Conservation (phyloP, 2,329 filamentous ascomycete genomes). For the Trichoderma sp. region DNA sequence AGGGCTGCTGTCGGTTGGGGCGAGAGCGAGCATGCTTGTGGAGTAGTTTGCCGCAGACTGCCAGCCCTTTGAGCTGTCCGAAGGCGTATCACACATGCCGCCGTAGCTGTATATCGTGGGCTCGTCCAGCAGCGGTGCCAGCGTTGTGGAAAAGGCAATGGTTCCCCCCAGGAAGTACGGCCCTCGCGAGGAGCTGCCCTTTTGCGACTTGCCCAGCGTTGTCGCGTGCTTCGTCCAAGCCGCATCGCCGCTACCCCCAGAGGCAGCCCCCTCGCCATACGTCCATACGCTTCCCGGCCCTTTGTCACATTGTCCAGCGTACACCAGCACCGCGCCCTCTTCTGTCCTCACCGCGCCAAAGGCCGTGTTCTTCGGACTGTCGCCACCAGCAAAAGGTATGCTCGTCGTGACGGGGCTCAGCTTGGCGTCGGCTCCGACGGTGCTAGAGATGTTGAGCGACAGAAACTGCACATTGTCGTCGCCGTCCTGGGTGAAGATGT, state of each 20-base stretch:
- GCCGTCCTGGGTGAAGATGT: slow-evolving; percentile 66
- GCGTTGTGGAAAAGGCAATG: slow-evolving; percentile 68
- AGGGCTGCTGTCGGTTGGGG: slow-evolving; percentile 44
- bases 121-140: slow-evolving; percentile 55
- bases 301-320: slow-evolving; percentile 70
- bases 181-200: slow-evolving; percentile 32
- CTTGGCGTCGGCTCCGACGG: slow-evolving; percentile 51
- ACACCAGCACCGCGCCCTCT: slow-evolving; percentile 71
- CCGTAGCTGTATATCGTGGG: slow-evolving; percentile 75
- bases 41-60: slow-evolving; percentile 74
- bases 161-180: slow-evolving; percentile 58
- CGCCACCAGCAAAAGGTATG: slow-evolving; percentile 63
- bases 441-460: slow-evolving; percentile 65
- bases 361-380: slow-evolving; percentile 51
- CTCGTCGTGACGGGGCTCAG: slow-evolving; percentile 55
- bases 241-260: slow-evolving; percentile 31
- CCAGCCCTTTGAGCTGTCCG: slow-evolving; percentile 56
- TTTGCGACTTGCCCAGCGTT: slow-evolving; percentile 32
- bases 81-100: slow-evolving; percentile 75
- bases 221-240: slow-evolving; percentile 38
- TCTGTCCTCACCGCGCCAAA: slow-evolving; percentile 70
- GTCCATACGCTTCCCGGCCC: slow-evolving; percentile 66
- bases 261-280: slow-evolving; percentile 54
- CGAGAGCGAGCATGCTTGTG: slow-evolving; percentile 72
- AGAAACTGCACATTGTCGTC: slow-evolving; percentile 55